phyloP scores from a whole-genome alignment of 805 yeast species.

The Lachancea kluyveri region DNA sequence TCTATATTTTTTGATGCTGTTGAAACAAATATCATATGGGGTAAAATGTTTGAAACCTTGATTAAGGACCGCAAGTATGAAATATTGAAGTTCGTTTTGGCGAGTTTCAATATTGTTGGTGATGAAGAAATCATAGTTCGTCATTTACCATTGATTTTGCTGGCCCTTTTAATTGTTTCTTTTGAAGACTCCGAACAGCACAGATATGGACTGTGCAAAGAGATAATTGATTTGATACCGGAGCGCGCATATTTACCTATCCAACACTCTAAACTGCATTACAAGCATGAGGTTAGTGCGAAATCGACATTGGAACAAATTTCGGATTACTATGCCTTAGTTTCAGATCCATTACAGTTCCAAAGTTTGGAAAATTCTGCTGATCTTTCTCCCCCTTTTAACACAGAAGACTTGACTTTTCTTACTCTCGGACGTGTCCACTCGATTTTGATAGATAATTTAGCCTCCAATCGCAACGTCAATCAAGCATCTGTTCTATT shows the following conservation, averaged over 20 bases:
- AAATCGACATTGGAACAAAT: constrained; percentile 27
- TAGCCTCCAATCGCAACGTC: constrained; percentile 15
- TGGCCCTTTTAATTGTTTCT: constrained; percentile 37
- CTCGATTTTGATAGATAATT: constrained; percentile 19
- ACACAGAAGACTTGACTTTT: constrained; percentile 39
- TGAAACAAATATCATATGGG: constrained; percentile 77
- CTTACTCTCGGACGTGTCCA: constrained; percentile 32
- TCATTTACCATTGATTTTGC: constrained; percentile 68
- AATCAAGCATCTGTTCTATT: constrained; percentile 34
- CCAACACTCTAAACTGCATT: constrained; percentile 33
- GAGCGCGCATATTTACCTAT: constrained; percentile 55
- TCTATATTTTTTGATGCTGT: constrained; percentile 77
- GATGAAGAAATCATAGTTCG: constrained; percentile 82
- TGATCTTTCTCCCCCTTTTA: constrained; percentile 33
- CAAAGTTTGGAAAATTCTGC: constrained; percentile 9
- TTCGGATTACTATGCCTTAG: constrained; percentile 29
- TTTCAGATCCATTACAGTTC: constrained; percentile 13
- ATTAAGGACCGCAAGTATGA: constrained; percentile 34
- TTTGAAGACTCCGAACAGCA: constrained; percentile 11
- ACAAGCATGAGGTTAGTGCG: constrained; percentile 7
- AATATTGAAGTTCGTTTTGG: constrained; percentile 52
- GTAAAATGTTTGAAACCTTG: constrained; percentile 39
- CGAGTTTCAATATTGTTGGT: constrained; percentile 55
- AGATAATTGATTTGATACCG: constrained; percentile 51
- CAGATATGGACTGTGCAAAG: constrained; percentile 38